Evolutionary conservation across 805 yeast species (phyloP).

Genomic region (Metschnikowia borealis): DNA sequence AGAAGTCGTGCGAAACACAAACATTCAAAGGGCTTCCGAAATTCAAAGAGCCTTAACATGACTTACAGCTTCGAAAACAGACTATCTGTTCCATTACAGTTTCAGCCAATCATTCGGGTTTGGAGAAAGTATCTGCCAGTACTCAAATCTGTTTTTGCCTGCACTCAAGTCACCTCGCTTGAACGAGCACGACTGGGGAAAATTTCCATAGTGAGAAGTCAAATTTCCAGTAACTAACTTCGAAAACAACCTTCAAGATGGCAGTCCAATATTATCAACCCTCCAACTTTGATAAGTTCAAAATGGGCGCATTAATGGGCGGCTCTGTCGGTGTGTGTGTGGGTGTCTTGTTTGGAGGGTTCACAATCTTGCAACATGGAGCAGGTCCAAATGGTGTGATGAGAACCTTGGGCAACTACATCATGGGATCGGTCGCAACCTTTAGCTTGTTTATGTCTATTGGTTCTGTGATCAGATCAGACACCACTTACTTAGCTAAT

Average conservation of each 20-base stretch:
- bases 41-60: neutral
- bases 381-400: slow-evolving; percentile 98
- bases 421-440: slow-evolving; percentile 94
- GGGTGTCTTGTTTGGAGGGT: slow-evolving; percentile 92
- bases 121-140: neutral
- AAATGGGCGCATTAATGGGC: slow-evolving; percentile 99
- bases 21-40: neutral
- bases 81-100: neutral
- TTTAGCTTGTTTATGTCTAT: slow-evolving; percentile 95
- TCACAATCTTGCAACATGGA: slow-evolving; percentile 85
- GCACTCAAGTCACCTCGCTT: slow-evolving; percentile 3
- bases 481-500: slow-evolving; percentile 32
- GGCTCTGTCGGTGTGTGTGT: slow-evolving; percentile 87
- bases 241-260: slow-evolving; percentile 8
- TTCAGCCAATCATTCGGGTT: neutral
- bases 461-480: slow-evolving; percentile 88
- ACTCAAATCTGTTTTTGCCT: neutral
- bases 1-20: slow-evolving; percentile 6
- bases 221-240: neutral
- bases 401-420: slow-evolving; percentile 94
- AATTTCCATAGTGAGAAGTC: slow-evolving; percentile 1
- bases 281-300: slow-evolving; percentile 90
- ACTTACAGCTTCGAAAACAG: neutral
- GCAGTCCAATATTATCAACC: slow-evolving; percentile 47
- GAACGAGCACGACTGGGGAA: slow-evolving; percentile 4